A percentile compares a stretch with the other conserved stretches of the same genome.
phyloP scores from a whole-genome alignment of 2,329 filamentous ascomycete species.

The Ascocoryne sarcoides region DNA sequence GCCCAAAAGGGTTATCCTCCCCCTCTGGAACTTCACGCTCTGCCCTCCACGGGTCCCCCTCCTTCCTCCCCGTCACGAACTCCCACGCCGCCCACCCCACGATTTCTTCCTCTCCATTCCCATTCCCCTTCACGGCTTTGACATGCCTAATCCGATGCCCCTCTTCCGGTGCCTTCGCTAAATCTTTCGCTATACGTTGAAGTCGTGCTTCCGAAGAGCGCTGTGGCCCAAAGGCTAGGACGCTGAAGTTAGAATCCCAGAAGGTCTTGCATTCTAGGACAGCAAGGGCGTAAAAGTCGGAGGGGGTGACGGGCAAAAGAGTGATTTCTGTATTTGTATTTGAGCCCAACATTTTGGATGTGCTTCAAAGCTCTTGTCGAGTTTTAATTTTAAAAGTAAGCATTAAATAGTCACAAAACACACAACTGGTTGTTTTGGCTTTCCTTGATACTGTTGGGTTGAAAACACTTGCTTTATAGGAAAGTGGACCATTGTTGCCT shows the following conservation, averaged over 20 bases:
- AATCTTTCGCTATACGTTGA: neutral
- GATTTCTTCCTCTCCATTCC: slow-evolving; percentile 5
- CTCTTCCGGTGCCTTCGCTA: slow-evolving; percentile 2
- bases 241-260: slow-evolving; percentile 9
- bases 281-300: slow-evolving; percentile 9
- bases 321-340: slow-evolving; percentile 1
- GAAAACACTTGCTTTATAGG: too few species aligned
- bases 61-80: slow-evolving; percentile 3
- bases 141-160: slow-evolving; percentile 5
- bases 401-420: too few species aligned
- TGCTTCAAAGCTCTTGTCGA: too few species aligned
- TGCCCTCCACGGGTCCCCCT: neutral
- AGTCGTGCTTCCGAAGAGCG: slow-evolving; percentile 4
- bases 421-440: too few species aligned
- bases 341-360: slow-evolving; percentile 3
- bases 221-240: slow-evolving; percentile 9
- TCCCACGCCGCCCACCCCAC: slow-evolving; percentile 15
- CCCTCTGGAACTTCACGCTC: slow-evolving; percentile 1
- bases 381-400: too few species aligned
- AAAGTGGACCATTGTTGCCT: too few species aligned
- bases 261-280: slow-evolving; percentile 10
- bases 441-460: too few species aligned
- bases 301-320: slow-evolving; percentile 2
- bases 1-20: slow-evolving; percentile 7
- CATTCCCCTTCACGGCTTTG: slow-evolving; percentile 10